Evolutionary conservation across 192 early-diverging fungal genomes (phyloP).

Genomic region (Podila epicladia): DNA sequence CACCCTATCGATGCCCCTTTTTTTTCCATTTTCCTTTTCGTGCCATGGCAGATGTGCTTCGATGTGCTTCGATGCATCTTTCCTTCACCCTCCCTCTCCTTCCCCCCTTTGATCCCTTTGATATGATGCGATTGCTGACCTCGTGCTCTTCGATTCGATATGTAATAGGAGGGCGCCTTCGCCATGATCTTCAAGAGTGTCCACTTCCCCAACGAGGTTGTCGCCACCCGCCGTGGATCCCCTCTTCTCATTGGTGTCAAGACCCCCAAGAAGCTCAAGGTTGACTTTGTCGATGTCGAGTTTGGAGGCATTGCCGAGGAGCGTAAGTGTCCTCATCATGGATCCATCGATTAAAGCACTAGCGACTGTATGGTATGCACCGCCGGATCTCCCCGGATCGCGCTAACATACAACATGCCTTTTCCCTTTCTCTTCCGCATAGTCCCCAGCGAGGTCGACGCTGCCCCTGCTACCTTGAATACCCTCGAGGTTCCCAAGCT

Average conservation of each 20-base stretch:
- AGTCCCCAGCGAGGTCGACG: conserved; percentile 62
- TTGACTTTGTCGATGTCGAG: conserved; percentile 99
- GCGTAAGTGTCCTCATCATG: not conserved
- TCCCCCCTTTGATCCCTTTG: not conserved
- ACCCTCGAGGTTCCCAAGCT: conserved; percentile 65
- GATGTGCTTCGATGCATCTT: not conserved
- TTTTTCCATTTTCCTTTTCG: too few species aligned
- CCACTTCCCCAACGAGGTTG: conserved; percentile 94
- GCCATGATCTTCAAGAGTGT: conserved; percentile 95
- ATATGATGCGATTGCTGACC: not conserved
- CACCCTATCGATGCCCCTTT: too few species aligned
- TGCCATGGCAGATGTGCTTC: not conserved
- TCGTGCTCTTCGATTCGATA: not conserved
- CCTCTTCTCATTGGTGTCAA: conserved; percentile 98
- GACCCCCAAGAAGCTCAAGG: conserved; percentile 96
- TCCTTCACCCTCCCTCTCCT: not conserved
- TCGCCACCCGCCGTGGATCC: conserved; percentile 97
- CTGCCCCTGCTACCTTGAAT: conserved; percentile 37
- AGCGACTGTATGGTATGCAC: too few species aligned
- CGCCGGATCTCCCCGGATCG: not conserved
- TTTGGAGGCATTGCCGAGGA: conserved; percentile 62
- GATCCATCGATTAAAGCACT: too few species aligned
- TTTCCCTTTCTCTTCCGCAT: conserved; percentile 23
- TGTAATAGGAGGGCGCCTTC: conserved; percentile 87
- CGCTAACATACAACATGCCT: not conserved